Evolutionary conservation across 192 early-diverging fungal genomes (phyloP).

Genomic region (Backusella macrospora): DNA sequence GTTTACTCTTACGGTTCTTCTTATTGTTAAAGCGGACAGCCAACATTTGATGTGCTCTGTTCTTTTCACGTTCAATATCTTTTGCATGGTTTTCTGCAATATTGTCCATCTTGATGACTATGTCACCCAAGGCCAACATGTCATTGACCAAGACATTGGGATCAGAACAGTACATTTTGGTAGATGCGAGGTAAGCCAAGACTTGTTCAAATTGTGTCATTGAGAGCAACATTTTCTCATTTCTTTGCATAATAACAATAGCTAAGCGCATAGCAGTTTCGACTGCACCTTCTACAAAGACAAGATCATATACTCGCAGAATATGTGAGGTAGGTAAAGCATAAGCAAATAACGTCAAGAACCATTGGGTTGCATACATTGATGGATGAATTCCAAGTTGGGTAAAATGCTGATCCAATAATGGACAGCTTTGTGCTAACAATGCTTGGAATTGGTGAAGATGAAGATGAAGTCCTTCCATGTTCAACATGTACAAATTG

Average conservation of each 20-base stretch:
- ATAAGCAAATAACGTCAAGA: slow-evolving; percentile 92
- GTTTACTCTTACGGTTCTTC: background rate
- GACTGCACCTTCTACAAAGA: slow-evolving; percentile 82
- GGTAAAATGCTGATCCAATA: slow-evolving; percentile 74
- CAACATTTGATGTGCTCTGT: slow-evolving; percentile 48
- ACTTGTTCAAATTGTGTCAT: slow-evolving; percentile 78
- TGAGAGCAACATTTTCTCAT: slow-evolving; percentile 69
- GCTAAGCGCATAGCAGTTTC: slow-evolving; percentile 85
- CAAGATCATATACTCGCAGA: slow-evolving; percentile 87
- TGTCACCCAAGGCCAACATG: slow-evolving; percentile 66
- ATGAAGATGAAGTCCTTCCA: slow-evolving; percentile 89
- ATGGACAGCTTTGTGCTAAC: slow-evolving; percentile 73
- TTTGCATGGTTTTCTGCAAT: slow-evolving; percentile 61
- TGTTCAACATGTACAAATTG: slow-evolving; percentile 87
- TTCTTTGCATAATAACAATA: slow-evolving; percentile 81
- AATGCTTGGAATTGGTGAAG: slow-evolving; percentile 85
- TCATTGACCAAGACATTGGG: slow-evolving; percentile 72
- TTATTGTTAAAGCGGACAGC: slow-evolving; percentile 51
- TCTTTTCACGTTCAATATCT: slow-evolving; percentile 57
- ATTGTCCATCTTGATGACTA: slow-evolving; percentile 70
- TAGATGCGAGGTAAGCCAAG: slow-evolving; percentile 77
- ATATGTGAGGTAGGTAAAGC: slow-evolving; percentile 87
- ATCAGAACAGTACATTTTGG: slow-evolving; percentile 62
- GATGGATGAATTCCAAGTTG: slow-evolving; percentile 72
- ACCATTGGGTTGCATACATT: slow-evolving; percentile 98